These are phyloP conservation scores for Alternaria sp. DNA, from an alignment of 2,329 filamentous ascomycete genomes.

Conservation along the genomic window DNA sequence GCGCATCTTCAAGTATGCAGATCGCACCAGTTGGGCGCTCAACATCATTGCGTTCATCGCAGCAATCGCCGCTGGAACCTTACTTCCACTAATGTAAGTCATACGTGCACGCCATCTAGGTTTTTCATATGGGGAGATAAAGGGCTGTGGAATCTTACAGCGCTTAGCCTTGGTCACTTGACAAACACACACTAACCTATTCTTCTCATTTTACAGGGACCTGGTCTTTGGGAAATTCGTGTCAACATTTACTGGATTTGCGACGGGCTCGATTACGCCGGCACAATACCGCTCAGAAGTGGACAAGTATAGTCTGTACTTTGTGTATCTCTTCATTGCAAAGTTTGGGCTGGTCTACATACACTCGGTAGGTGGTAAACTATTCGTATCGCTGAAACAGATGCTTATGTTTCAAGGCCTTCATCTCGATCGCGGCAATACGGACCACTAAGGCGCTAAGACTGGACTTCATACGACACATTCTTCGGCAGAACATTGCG, in stretches of 20 bases:
- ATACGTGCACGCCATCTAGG: background rate
- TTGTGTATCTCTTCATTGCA: conserved; percentile 75
- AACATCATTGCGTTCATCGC: conserved; percentile 45
- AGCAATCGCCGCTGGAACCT: conserved; percentile 56
- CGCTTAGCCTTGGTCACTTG: background rate
- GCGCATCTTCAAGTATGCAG: conserved; percentile 50
- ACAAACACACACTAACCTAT: background rate
- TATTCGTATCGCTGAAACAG: background rate
- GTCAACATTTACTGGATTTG: conserved; percentile 57
- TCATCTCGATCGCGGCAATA: conserved; percentile 61
- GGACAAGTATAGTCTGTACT: conserved; percentile 63
- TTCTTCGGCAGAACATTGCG: conserved; percentile 62
- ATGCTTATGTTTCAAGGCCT: conserved; percentile 34
- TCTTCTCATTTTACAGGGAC: conserved; percentile 31
- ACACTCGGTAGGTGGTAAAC: conserved; percentile 31
- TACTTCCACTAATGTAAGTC: conserved; percentile 57
- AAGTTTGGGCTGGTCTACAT: conserved; percentile 70
- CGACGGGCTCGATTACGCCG: conserved; percentile 40
- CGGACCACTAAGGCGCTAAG: conserved; percentile 62
- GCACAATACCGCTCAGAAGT: conserved; percentile 52
- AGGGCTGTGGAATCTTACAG: background rate
- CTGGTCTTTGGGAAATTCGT: conserved; percentile 63
- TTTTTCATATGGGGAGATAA: background rate
- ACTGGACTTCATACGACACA: conserved; percentile 69
- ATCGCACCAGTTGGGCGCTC: conserved; percentile 42